phyloP scores from a whole-genome alignment of 768 basidiomycete species.

The Russula sp. region DNA sequence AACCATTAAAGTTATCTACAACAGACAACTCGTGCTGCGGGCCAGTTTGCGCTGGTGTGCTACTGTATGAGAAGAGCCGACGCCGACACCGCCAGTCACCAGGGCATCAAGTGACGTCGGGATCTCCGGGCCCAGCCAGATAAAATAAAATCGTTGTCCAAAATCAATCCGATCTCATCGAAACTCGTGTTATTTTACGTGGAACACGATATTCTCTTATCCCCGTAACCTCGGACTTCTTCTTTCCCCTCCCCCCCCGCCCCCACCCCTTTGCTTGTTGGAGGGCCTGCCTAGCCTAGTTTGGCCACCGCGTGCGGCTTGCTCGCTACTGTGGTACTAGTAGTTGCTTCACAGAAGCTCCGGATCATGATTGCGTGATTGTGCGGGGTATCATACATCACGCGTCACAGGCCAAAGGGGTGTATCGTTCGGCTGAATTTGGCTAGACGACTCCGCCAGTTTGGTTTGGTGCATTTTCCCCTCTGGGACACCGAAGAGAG shows the following conservation, averaged over 20 bases:
- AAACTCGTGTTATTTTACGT: slow-evolving; percentile 14
- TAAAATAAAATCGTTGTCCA: background rate
- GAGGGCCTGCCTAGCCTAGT: too few species aligned
- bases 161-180: background rate
- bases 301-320: too few species aligned
- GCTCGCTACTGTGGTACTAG: too few species aligned
- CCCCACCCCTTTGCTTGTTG: background rate
- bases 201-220: background rate
- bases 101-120: background rate
- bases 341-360: too few species aligned
- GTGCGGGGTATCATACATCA: too few species aligned
- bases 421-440: background rate
- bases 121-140: background rate
- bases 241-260: background rate
- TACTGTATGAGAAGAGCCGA: too few species aligned
- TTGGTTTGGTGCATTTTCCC: background rate
- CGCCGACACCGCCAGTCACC: too few species aligned
- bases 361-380: background rate
- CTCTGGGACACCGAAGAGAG: background rate
- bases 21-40: too few species aligned
- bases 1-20: too few species aligned
- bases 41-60: too few species aligned
- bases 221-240: slow-evolving; percentile 4
- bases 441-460: background rate
- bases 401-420: background rate